Conservation (phyloP, 1,284 basidiomycete species). For the Macrocystidia cucumis region DNA sequence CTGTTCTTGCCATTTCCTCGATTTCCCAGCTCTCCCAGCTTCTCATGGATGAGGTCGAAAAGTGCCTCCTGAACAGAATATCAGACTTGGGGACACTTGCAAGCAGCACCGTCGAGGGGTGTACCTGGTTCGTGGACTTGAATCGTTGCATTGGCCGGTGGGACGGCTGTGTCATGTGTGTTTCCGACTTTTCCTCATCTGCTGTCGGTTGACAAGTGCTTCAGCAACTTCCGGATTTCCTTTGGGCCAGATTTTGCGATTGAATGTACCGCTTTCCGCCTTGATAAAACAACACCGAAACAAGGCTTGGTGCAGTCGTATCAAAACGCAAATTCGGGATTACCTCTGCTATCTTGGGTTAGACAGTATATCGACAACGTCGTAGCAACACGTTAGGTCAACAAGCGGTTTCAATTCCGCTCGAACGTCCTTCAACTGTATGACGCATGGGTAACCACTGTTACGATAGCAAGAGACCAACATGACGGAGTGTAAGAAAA, state of each 20-base stretch:
- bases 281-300: conserved; percentile 32
- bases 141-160: conserved; percentile 68
- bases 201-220: conserved; percentile 1
- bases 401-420: too few species aligned
- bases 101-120: conserved; percentile 45
- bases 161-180: conserved; percentile 71
- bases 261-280: conserved; percentile 46
- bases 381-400: too few species aligned
- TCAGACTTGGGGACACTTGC: conserved; percentile 56
- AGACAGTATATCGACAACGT: conserved; percentile 33
- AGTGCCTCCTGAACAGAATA: conserved; percentile 55
- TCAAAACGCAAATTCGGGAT: conserved; percentile 13
- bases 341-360: conserved; percentile 43
- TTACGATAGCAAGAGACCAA: too few species aligned
- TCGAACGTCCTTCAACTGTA: too few species aligned
- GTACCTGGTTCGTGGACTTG: conserved; percentile 74
- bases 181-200: conserved; percentile 10
- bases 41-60: conserved; percentile 66
- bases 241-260: conserved; percentile 42
- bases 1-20: conserved; percentile 62
- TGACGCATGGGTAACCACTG: too few species aligned
- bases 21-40: conserved; percentile 69
- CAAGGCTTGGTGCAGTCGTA: conserved; percentile 36
- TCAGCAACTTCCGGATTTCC: conserved; percentile 55
- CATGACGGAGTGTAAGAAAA: too few species aligned